Evolutionary conservation across 768 basidiomycete genomes (phyloP).

Genomic region (Cytidiella melzeri): DNA sequence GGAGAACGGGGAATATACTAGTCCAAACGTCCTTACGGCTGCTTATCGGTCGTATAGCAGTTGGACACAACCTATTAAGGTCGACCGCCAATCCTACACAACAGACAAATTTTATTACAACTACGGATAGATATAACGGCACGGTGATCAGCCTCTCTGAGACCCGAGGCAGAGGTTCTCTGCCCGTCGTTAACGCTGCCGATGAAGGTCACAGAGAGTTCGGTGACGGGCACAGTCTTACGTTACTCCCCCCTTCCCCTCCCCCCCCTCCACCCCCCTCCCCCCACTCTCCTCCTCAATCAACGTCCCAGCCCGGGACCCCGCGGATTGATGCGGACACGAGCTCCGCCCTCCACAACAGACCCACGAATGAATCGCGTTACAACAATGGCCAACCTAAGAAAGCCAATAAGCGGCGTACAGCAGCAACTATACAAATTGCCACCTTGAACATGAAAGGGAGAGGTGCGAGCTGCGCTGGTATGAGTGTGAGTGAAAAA

Average conservation of each 20-base stretch:
- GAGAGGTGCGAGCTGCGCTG: not conserved
- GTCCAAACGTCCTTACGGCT: not conserved
- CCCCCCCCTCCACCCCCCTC: too few relatives aligned
- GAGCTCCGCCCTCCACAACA: too few relatives aligned
- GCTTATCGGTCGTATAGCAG: not conserved
- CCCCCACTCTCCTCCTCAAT: too few relatives aligned
- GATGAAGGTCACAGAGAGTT: not conserved
- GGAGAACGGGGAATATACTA: too few relatives aligned
- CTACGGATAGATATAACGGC: not conserved
- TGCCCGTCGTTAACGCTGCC: not conserved
- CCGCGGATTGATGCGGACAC: too few relatives aligned
- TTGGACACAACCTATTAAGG: not conserved
- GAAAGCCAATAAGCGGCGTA: not conserved
- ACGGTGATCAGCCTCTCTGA: not conserved
- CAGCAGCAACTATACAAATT: constrained; percentile 12
- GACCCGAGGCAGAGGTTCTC: not conserved
- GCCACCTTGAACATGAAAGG: constrained; percentile 12
- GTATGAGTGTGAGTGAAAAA: not conserved
- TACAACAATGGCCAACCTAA: too few relatives aligned
- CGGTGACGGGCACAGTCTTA: not conserved
- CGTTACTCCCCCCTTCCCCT: too few relatives aligned
- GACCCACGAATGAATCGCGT: too few relatives aligned
- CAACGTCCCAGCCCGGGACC: too few relatives aligned
- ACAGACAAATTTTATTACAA: not conserved
- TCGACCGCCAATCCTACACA: not conserved